phyloP scores from a whole-genome alignment of 176 grass and related monocot species.

The Oryza longistaminata region DNA sequence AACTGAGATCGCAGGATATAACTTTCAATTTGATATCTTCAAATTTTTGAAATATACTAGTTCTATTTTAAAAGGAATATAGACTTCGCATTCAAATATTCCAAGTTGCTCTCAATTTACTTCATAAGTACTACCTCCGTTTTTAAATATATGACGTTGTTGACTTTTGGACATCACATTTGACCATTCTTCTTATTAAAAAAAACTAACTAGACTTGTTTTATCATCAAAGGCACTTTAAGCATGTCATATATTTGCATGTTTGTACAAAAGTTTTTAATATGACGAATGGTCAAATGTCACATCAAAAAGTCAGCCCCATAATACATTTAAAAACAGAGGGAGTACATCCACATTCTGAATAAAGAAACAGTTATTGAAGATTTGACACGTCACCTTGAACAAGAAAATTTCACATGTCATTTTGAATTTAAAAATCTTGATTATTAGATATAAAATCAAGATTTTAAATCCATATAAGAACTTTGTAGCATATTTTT shows the following conservation, averaged over 20 bases:
- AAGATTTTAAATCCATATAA: background rate
- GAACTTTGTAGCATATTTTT: background rate
- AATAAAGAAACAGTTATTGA: background rate
- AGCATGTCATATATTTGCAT: no score
- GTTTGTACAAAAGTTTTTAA: no score
- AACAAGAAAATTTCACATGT: background rate
- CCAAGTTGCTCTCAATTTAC: background rate
- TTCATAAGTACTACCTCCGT: background rate
- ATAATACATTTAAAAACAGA: no score
- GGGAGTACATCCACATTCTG: background rate
- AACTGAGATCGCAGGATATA: background rate
- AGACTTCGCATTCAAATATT: background rate
- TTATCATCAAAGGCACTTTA: no score
- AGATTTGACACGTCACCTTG: background rate
- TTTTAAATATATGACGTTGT: no score
- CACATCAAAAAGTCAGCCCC: no score
- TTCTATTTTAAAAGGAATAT: conserved; percentile 8
- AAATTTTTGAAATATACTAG: background rate
- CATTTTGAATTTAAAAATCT: background rate
- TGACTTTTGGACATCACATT: no score
- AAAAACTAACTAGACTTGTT: no score
- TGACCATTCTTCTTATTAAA: no score
- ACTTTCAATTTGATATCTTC: background rate
- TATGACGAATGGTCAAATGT: no score
- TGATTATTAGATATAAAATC: background rate